A percentile compares a stretch with the other conserved stretches of the same genome.
phyloP scores from a whole-genome alignment of 192 early-diverging fungal genomes.

The Linnemannia exigua region DNA sequence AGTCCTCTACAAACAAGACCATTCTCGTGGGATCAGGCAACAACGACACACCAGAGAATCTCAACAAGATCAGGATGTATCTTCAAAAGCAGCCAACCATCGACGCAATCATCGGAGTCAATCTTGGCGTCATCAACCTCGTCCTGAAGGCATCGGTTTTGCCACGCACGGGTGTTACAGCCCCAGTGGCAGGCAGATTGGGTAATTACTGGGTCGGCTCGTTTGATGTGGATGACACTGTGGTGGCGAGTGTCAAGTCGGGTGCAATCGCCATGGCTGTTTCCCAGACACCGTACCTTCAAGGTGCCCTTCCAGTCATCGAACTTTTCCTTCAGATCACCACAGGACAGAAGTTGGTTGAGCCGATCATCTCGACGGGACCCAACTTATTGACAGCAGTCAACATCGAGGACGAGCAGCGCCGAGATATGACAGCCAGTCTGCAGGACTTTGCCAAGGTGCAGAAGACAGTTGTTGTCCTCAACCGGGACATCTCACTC shows the following conservation, averaged over 20 bases:
- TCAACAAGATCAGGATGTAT: not conserved
- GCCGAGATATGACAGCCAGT: not conserved
- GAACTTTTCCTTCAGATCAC: constrained; percentile 38
- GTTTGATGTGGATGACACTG: constrained; percentile 28
- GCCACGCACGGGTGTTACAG: not conserved
- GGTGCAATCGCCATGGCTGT: constrained; percentile 22
- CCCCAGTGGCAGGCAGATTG: constrained; percentile 11
- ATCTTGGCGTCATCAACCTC: not conserved
- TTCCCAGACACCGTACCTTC: constrained; percentile 44
- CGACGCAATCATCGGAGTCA: constrained; percentile 28
- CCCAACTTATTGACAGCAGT: constrained; percentile 20
- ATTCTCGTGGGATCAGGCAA: not conserved
- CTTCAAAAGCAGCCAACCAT: constrained; percentile 6
- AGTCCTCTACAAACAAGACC: constrained; percentile 18
- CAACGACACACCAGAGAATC: not conserved
- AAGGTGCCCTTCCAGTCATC: constrained; percentile 39
- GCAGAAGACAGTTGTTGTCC: constrained; percentile 31
- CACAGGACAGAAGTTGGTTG: constrained; percentile 15
- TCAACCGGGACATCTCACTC: constrained; percentile 28
- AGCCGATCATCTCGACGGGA: constrained; percentile 29
- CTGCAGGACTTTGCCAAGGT: constrained; percentile 16
- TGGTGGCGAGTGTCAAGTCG: constrained; percentile 15
- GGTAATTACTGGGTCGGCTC: constrained; percentile 44
- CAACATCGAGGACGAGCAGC: constrained; percentile 26
- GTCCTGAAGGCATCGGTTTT: constrained; percentile 10